phyloP scores from a whole-genome alignment of 208 protist species.

The Wallacemonas sp. region DNA sequence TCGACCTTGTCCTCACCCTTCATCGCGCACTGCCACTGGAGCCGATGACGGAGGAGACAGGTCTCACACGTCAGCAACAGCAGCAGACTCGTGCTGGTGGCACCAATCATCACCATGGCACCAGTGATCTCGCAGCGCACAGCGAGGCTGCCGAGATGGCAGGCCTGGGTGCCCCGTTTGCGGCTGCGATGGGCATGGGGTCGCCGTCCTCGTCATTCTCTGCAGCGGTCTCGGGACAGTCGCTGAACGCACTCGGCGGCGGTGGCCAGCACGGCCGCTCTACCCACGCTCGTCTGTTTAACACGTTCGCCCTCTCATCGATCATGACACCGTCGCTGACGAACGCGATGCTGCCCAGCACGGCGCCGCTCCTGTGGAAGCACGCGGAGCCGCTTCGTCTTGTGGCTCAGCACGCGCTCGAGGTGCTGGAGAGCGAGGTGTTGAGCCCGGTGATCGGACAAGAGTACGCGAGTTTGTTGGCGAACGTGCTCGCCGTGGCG shows the following conservation, averaged over 20 bases:
- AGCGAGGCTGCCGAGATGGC: no score
- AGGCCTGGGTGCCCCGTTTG: neutral
- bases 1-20: constrained; percentile 46
- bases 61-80: no score
- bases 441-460: constrained; percentile 49
- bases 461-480: constrained; percentile 63
- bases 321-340: constrained; percentile 6
- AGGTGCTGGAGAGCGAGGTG: constrained; percentile 68
- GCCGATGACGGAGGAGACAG: constrained; percentile 21
- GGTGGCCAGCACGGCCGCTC: no score
- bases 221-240: neutral
- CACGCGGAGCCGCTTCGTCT: constrained; percentile 53
- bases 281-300: no score
- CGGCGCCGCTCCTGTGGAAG: constrained; percentile 75
- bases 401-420: constrained; percentile 57
- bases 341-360: constrained; percentile 17
- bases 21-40: constrained; percentile 46
- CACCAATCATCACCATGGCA: no score
- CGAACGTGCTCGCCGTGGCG: constrained; percentile 43
- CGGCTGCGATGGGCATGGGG: neutral
- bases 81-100: no score
- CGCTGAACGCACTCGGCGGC: no score
- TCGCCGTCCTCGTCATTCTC: neutral
- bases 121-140: neutral
- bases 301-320: neutral